Conservation (phyloP, 2,329 filamentous ascomycete species). For the Hypomyces rosellus region DNA sequence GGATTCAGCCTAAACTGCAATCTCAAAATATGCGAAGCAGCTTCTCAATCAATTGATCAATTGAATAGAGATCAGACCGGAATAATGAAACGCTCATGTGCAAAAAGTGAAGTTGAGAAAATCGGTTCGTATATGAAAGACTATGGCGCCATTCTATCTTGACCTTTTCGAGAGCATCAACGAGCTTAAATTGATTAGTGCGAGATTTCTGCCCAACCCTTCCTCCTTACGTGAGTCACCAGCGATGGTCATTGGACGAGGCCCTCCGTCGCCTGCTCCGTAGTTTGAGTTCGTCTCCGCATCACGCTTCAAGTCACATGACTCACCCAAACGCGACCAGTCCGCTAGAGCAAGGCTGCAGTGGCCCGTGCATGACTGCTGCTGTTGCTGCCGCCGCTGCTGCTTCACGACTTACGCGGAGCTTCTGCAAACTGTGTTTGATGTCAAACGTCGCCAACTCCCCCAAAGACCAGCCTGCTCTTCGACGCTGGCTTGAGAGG, state of each 20-base stretch:
- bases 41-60: not conserved
- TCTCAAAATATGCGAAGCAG: not conserved
- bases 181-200: not conserved
- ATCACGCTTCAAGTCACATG: not conserved
- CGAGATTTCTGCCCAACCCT: not conserved
- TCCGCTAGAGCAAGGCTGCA: constrained; percentile 4
- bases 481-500: not conserved
- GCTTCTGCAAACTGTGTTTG: constrained; percentile 3
- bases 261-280: not conserved
- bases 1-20: not conserved
- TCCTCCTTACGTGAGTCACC: no score
- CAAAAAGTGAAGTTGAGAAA: not conserved
- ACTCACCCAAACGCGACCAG: not conserved
- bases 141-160: constrained; percentile 4
- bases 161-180: not conserved
- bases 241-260: no score
- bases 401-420: constrained; percentile 12
- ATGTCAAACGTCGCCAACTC: not conserved
- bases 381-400: constrained; percentile 5
- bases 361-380: constrained; percentile 9
- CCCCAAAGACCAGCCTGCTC: constrained; percentile 1
- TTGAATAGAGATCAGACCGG: not conserved
- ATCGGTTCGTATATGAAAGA: not conserved
- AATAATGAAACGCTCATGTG: not conserved
- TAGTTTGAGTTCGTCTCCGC: not conserved